These are phyloP conservation scores for Pseudocercospora pini-densiflorae DNA, from an alignment of 2,329 filamentous ascomycete genomes.

Conservation along the genomic window DNA sequence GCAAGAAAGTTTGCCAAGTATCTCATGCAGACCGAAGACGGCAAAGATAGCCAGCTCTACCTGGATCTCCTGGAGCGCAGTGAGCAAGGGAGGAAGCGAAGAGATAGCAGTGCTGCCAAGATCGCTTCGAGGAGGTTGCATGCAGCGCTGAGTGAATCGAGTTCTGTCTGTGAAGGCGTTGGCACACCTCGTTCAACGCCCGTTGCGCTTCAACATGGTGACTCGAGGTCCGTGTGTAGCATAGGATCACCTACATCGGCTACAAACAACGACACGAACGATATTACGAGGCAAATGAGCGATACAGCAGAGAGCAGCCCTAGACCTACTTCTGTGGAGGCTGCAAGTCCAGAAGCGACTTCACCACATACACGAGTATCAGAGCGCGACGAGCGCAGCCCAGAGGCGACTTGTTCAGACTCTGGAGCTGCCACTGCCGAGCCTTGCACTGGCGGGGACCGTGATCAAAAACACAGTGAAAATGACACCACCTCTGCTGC, in stretches of 20 bases:
- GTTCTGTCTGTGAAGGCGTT: background rate
- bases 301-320: background rate
- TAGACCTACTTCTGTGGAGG: background rate
- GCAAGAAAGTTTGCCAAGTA: background rate
- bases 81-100: background rate
- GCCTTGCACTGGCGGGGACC: background rate
- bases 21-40: conserved; percentile 5
- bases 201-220: background rate
- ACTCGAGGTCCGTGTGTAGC: background rate
- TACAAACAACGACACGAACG: background rate
- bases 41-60: background rate
- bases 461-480: background rate
- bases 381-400: background rate
- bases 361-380: background rate
- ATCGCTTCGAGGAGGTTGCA: background rate
- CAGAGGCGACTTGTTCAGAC: background rate
- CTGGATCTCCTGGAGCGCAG: background rate
- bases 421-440: background rate
- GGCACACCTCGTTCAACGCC: background rate
- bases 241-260: background rate
- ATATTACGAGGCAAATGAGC: background rate
- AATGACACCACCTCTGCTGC: background rate
- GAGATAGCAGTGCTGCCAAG: conserved; percentile 1
- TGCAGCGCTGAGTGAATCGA: background rate
- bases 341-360: background rate